Base-by-base conservation (phyloP, 805 yeast species). In the Yamadazyma insecticola region DNA sequence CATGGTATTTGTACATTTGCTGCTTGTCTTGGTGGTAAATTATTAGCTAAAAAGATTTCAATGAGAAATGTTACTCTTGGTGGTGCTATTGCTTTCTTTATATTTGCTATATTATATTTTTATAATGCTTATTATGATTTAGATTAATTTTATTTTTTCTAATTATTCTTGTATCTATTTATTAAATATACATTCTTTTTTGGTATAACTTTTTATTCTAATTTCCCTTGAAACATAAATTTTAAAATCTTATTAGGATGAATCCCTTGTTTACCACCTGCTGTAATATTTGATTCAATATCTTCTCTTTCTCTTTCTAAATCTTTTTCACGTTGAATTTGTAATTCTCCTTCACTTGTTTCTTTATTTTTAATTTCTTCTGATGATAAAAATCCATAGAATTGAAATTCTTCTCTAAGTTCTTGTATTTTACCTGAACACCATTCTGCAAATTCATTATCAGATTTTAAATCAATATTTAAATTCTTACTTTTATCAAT, bases 11-110 rank as follows among this genome's bases (percentile, higher is more conserved):
- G 97, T 62, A 85, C 97, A 0, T 76, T 75, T 20, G 74, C 87
- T 37, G 97, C 98, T n/a, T 94, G 90, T 26, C 30, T 85, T 33
- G 97, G 97, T 29, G 99, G 99, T 18, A 84, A 83, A 61, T 70
- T 85, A 36, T 68, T 92, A 39, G 97, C 98, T 22, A 74, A 88
- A 23, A 81, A 78, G 55, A 86, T 92, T 40, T 81, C 95, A 41
- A 78, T 92, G 85, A 78, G 95, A 62, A 85, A 81, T 21, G 90
- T 92, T 41, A 88, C 97, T 1, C 62, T 92, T 29, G 88, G 92
- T 29, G 98, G 99, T 25, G 84, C 97, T 6, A 57, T 68, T 31
- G 90, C 96, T 6, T 92, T 92, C 63, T 72, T 88, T 42, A 53
- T 86, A 13, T 92, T 92, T 58, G 78, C 96, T 6, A 47, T 88